Evolutionary conservation across 192 early-diverging fungal species (phyloP).

Genomic region (Coemansia sp.): DNA sequence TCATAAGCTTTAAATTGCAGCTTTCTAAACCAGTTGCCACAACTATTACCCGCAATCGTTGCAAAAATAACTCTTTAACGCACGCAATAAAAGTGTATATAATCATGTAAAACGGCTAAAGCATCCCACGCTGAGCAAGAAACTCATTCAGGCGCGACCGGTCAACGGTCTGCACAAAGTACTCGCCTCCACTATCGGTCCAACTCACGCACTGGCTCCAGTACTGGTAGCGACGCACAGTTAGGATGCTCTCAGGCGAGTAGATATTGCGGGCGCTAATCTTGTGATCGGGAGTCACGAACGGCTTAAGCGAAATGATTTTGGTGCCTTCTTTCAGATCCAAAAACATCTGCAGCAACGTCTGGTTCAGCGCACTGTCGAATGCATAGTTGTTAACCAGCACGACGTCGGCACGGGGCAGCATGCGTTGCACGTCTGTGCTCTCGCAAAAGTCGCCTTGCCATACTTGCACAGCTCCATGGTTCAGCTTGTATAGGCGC

Average conservation of each 20-base stretch:
- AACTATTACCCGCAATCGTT: not conserved
- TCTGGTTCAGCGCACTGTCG: constrained; percentile 79
- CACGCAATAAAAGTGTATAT: not conserved
- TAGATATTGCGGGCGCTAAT: constrained; percentile 71
- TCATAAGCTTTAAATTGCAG: not conserved
- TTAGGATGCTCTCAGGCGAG: constrained; percentile 69
- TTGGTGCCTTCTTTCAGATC: constrained; percentile 86
- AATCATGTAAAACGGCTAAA: not conserved
- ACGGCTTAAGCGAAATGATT: constrained; percentile 83
- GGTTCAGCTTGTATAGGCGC: constrained; percentile 63
- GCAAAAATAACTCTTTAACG: not conserved
- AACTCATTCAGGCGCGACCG: constrained; percentile 53
- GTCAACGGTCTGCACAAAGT: constrained; percentile 79
- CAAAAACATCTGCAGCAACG: constrained; percentile 79
- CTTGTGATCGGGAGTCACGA: constrained; percentile 77
- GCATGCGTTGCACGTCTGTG: constrained; percentile 61
- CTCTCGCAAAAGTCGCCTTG: constrained; percentile 88
- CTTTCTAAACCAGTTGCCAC: too few relatives aligned
- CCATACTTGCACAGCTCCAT: constrained; percentile 65
- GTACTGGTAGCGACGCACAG: constrained; percentile 65
- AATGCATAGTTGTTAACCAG: constrained; percentile 98
- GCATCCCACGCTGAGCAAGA: constrained; percentile 21
- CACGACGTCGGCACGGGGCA: constrained; percentile 84
- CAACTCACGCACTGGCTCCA: constrained; percentile 74
- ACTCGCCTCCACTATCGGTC: constrained; percentile 77